These are phyloP conservation scores for Globisporangium carolinianum DNA, from an alignment of 352 stramenopile genomes.

Conservation along the genomic window DNA sequence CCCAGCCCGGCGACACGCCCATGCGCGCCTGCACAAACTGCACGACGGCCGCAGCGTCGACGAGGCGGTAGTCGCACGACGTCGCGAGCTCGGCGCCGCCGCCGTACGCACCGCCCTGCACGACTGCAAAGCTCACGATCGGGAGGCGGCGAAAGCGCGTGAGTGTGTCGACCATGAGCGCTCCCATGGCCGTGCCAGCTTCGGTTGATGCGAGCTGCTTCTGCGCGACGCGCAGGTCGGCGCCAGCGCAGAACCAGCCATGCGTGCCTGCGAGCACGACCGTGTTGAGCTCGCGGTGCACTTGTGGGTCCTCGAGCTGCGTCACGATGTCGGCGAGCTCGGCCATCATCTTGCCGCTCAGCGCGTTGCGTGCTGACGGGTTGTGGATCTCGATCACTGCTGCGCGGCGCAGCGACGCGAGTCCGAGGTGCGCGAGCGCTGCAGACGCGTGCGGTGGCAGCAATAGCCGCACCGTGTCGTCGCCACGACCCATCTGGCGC, in stretches of 20 bases:
- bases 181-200: slow-evolving; percentile 57
- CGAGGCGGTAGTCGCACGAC: slow-evolving; percentile 76
- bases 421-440: slow-evolving; percentile 11
- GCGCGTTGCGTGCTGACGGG: slow-evolving; percentile 53
- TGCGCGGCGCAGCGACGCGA: slow-evolving; percentile 29
- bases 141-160: slow-evolving; percentile 67
- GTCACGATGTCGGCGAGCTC: slow-evolving; percentile 67
- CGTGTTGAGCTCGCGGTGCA: slow-evolving; percentile 50
- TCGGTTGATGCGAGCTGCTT: slow-evolving; percentile 65
- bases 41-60: slow-evolving; percentile 55
- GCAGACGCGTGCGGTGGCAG: slow-evolving; percentile 18
- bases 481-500: slow-evolving; percentile 22
- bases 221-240: slow-evolving; percentile 74
- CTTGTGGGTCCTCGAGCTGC: slow-evolving; percentile 41
- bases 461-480: slow-evolving; percentile 30
- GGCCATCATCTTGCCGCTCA: slow-evolving; percentile 88
- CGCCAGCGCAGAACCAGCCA: slow-evolving; percentile 81
- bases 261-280: slow-evolving; percentile 48
- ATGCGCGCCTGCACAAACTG: slow-evolving; percentile 84
- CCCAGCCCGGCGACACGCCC: slow-evolving; percentile 81
- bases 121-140: slow-evolving; percentile 66
- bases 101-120: slow-evolving; percentile 78
- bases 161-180: slow-evolving; percentile 69
- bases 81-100: slow-evolving; percentile 81
- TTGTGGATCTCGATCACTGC: slow-evolving; percentile 71